These are phyloP conservation scores for Clavispora phyllophila DNA, from an alignment of 805 yeast species.

Conservation along the genomic window DNA sequence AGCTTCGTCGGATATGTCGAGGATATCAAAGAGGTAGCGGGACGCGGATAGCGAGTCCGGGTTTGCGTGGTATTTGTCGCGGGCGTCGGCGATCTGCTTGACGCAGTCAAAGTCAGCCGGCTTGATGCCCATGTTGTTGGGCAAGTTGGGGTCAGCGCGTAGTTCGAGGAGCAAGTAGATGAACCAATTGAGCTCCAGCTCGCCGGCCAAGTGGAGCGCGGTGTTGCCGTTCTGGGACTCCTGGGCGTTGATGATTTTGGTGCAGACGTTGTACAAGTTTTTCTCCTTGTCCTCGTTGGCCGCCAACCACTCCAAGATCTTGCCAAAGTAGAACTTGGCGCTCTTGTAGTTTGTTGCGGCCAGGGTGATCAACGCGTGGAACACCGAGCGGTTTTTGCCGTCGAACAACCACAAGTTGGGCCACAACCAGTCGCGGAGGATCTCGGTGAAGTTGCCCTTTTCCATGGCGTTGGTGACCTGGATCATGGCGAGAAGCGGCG, in stretches of 20 bases:
- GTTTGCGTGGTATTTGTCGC: constrained; percentile 11
- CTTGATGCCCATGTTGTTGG: constrained; percentile 80
- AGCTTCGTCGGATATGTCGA: constrained; percentile 12
- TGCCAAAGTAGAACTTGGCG: constrained; percentile 29
- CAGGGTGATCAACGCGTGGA: constrained; percentile 76
- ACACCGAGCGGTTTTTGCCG: constrained; percentile 66
- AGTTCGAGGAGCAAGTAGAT: constrained; percentile 30
- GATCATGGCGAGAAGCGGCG: constrained; percentile 57
- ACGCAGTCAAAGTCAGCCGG: constrained; percentile 83
- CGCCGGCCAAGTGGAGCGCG: constrained; percentile 38
- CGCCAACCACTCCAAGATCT: constrained; percentile 31
- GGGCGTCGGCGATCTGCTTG: constrained; percentile 26
- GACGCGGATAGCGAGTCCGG: constrained; percentile 7
- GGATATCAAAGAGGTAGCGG: constrained; percentile 7
- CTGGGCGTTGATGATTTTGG: constrained; percentile 27
- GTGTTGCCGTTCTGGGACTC: constrained; percentile 36
- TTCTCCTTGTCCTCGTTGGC: constrained; percentile 17
- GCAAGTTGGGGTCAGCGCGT: constrained; percentile 52
- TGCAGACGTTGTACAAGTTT: constrained; percentile 10
- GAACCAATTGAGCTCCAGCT: constrained; percentile 35
- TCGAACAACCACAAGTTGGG: constrained; percentile 50
- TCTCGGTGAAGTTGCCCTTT: constrained; percentile 62
- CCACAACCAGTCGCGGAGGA: constrained; percentile 62
- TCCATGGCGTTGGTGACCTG: constrained; percentile 81
- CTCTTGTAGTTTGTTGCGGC: constrained; percentile 28